Conservation (phyloP, 768 basidiomycete genomes). For the Coprinopsis sp. region DNA sequence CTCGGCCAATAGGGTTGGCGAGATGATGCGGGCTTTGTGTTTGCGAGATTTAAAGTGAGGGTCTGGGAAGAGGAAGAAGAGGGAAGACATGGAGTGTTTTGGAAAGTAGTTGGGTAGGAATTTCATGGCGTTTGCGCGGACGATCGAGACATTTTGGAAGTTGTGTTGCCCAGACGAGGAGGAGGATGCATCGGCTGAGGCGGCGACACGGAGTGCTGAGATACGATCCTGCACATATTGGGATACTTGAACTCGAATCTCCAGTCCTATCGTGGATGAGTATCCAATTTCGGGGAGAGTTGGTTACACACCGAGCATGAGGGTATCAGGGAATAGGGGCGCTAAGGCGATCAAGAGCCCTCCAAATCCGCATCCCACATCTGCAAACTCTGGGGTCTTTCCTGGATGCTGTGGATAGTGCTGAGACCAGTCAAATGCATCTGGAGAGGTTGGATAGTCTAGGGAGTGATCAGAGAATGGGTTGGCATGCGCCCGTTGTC, state of each 20-base stretch:
- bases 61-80: slow-evolving; percentile 99
- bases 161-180: slow-evolving; percentile 29
- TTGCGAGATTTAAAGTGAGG: slow-evolving; percentile 98
- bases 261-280: too few species aligned
- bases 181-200: slow-evolving; percentile 32
- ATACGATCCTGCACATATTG: slow-evolving; percentile 96
- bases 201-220: slow-evolving; percentile 73
- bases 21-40: slow-evolving; percentile 98
- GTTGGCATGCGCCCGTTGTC: slow-evolving; percentile 81
- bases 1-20: slow-evolving; percentile 94
- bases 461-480: slow-evolving; percentile 87
- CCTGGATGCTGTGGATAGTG: slow-evolving; percentile 76
- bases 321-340: slow-evolving; percentile 82
- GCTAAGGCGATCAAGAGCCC: slow-evolving; percentile 87
- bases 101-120: slow-evolving; percentile 95
- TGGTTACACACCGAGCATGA: slow-evolving; percentile 79
- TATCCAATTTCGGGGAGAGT: slow-evolving; percentile 2
- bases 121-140: slow-evolving; percentile 98
- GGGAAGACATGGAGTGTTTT: slow-evolving; percentile 83
- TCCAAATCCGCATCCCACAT: slow-evolving; percentile 97
- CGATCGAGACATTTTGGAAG: slow-evolving; percentile 87
- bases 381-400: slow-evolving; percentile 87
- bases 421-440: slow-evolving; percentile 70
- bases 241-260: slow-evolving; percentile 94
- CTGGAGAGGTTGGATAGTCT: slow-evolving; percentile 78